These are phyloP conservation scores for Tetrapisispora taiwanensis DNA, from an alignment of 805 yeast genomes.

Conservation along the genomic window DNA sequence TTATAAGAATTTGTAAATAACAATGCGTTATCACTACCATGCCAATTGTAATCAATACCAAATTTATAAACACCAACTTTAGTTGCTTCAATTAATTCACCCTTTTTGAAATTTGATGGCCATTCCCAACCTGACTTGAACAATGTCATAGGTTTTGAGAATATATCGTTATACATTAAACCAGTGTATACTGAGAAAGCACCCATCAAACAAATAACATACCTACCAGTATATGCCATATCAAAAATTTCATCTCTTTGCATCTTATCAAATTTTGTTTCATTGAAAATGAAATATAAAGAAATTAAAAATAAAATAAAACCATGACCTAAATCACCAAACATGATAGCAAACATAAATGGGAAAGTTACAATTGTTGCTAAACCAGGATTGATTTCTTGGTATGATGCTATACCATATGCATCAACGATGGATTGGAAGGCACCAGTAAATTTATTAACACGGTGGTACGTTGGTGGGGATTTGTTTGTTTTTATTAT, in stretches of 20 bases:
- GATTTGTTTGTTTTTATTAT: constrained; percentile 65
- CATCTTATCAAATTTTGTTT: constrained; percentile 54
- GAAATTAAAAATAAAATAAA: constrained; percentile 71
- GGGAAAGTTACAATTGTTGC: constrained; percentile 95
- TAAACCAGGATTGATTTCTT: constrained; percentile 92
- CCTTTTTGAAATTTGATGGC: constrained; percentile 65
- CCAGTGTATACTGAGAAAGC: constrained; percentile 93
- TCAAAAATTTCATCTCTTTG: constrained; percentile 89
- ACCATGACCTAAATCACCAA: constrained; percentile 98
- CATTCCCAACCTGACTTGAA: constrained; percentile 90
- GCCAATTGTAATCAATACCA: constrained; percentile 95
- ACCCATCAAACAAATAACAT: constrained; percentile 88
- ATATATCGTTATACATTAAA: constrained; percentile 82
- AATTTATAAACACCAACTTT: constrained; percentile 62
- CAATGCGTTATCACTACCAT: constrained; percentile 86
- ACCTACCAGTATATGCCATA: constrained; percentile 92
- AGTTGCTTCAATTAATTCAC: constrained; percentile 59
- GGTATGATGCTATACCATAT: constrained; percentile 85
- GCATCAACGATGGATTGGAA: constrained; percentile 93
- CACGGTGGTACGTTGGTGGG: constrained; percentile 91
- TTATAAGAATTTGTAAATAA: constrained; percentile 90
- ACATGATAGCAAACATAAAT: constrained; percentile 97
- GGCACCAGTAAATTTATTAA: constrained; percentile 89
- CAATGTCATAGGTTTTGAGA: constrained; percentile 81
- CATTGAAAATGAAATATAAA: constrained; percentile 58